Evolutionary conservation across 2,329 filamentous ascomycete genomes (phyloP).

Genomic region (Ophiostoma sp.): DNA sequence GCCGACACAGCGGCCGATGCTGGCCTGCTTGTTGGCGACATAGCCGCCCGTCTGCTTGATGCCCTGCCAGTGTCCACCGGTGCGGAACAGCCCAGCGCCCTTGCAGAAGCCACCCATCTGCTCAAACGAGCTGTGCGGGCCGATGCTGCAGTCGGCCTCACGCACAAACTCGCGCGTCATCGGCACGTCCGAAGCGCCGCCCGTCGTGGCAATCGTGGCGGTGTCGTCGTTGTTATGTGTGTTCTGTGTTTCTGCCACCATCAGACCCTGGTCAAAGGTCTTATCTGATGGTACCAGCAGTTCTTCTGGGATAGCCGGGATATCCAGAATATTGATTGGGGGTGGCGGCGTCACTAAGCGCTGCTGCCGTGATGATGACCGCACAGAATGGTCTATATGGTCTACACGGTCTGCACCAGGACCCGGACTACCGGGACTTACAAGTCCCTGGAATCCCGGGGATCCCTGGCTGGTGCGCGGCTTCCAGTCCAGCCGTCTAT

Average conservation of each 20-base stretch:
- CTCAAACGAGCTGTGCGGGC: slow-evolving; percentile 35
- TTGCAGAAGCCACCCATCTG: slow-evolving; percentile 37
- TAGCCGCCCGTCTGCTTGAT: slow-evolving; percentile 33
- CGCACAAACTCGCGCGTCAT: slow-evolving; percentile 24
- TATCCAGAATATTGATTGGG: neutral
- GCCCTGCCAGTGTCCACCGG: slow-evolving; percentile 35
- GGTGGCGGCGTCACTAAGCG: neutral
- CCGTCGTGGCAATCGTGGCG: neutral
- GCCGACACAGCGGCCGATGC: slow-evolving; percentile 29
- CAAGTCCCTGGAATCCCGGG: neutral
- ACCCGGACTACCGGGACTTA: neutral
- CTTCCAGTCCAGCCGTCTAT: slow-evolving; percentile 16
- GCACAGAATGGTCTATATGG: neutral
- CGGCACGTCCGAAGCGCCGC: slow-evolving; percentile 20
- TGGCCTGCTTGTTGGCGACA: slow-evolving; percentile 28
- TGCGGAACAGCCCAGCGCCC: slow-evolving; percentile 36
- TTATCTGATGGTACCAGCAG: neutral
- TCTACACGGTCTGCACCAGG: neutral
- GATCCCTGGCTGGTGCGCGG: neutral
- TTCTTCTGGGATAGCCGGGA: slow-evolving; percentile 15
- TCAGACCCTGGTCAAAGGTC: slow-evolving; percentile 21
- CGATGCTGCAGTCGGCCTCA: slow-evolving; percentile 33
- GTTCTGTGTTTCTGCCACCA: slow-evolving; percentile 17
- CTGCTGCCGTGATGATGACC: slow-evolving; percentile 9
- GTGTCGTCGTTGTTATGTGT: slow-evolving; percentile 7